These are phyloP conservation scores for Debaryomyces nepalensis DNA, from an alignment of 1,139 yeast genomes.

Conservation along the genomic window DNA sequence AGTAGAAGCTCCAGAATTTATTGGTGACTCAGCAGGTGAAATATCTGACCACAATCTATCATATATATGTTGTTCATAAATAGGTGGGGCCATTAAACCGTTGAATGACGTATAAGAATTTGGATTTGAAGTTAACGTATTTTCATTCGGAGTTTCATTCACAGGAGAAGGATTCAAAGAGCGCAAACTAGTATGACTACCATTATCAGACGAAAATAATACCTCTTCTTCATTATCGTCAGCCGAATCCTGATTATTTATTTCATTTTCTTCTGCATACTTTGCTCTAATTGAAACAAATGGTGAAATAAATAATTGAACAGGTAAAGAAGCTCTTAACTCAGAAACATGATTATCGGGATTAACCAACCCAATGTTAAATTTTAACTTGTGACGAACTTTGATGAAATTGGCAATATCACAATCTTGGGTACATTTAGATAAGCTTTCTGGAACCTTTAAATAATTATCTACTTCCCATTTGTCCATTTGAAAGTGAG, in stretches of 20 bases:
- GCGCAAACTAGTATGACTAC: conserved; percentile 36
- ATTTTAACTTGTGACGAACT: conserved; percentile 71
- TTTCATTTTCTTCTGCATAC: conserved; percentile 27
- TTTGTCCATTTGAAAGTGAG: conserved; percentile 58
- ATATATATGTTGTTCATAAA: conserved; percentile 82
- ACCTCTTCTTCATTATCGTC: conserved; percentile 32
- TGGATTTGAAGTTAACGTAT: conserved; percentile 26
- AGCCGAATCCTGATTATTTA: conserved; percentile 14
- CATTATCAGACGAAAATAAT: conserved; percentile 36
- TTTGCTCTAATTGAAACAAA: conserved; percentile 72
- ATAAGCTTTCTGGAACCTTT: conserved; percentile 69
- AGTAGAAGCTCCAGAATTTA: conserved; percentile 55
- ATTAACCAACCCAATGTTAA: conserved; percentile 65
- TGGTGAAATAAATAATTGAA: conserved; percentile 74
- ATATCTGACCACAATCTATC: conserved; percentile 83
- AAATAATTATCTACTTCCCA: conserved; percentile 76
- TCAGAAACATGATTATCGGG: conserved; percentile 82
- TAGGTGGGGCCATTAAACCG: conserved; percentile 82
- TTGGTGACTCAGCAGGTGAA: conserved; percentile 61
- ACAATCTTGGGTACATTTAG: conserved; percentile 85
- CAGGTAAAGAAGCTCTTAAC: conserved; percentile 74
- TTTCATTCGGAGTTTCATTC: conserved; percentile 14
- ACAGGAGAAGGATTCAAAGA: conserved; percentile 20
- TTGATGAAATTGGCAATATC: conserved; percentile 63
- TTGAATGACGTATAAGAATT: conserved; percentile 42